phyloP scores from a whole-genome alignment of 1,284 basidiomycete genomes.

The Polyporus tsugae region DNA sequence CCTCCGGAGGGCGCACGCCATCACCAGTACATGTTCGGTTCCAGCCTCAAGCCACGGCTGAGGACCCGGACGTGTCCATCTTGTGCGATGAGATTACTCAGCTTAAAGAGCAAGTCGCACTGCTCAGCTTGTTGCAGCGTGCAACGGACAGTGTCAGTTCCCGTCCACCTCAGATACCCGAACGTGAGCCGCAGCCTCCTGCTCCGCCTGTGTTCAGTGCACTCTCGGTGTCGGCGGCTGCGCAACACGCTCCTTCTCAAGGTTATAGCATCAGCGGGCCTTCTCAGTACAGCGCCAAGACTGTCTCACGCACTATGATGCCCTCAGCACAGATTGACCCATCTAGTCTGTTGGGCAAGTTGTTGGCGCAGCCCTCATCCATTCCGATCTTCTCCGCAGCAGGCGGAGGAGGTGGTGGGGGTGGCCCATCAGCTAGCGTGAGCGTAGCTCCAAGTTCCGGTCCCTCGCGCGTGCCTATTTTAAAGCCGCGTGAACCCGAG shows the following conservation, averaged over 20 bases:
- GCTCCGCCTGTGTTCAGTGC: background rate
- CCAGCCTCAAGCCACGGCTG: background rate
- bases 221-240: background rate
- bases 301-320: background rate
- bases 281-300: background rate
- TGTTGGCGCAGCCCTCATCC: background rate
- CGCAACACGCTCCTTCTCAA: too few species aligned
- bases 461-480: background rate
- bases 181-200: too few species aligned
- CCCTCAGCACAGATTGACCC: background rate
- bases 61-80: background rate
- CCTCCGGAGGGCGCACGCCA: too few species aligned
- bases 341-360: background rate
- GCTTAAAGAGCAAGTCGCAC: background rate
- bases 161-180: too few species aligned
- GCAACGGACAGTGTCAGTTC: background rate
- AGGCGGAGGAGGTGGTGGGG: background rate
- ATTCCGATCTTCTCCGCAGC: background rate
- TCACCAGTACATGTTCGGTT: too few species aligned
- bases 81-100: background rate
- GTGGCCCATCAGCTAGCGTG: background rate
- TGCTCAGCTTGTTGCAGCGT: background rate
- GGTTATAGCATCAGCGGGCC: too few species aligned
- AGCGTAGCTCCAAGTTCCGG: background rate
- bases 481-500: background rate